Base-by-base conservation (phyloP, 1,284 basidiomycete species). In the Cerioporus squamosus region DNA sequence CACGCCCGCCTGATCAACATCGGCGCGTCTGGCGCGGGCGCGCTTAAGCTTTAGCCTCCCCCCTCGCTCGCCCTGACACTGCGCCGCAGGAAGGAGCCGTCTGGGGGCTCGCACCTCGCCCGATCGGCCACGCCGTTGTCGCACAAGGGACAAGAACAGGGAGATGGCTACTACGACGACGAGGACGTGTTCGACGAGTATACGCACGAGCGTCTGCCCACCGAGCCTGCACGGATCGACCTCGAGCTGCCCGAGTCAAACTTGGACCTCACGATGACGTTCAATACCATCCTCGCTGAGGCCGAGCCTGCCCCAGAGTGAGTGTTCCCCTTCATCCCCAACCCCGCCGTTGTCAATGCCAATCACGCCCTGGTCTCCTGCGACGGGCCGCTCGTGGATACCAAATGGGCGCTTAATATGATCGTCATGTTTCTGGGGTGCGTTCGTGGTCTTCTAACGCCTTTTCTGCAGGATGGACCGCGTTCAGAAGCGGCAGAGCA, bases 401-500 rank as follows among this genome's bases (percentile, higher is more conserved):
- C 14, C 4, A 46, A 31, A 46, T 52, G 50, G 44, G 55, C 55
- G 55, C 55, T 40, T 57, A 52, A 52, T 42, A 18, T 15, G 39
- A 31, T 5, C 24, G 31, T n/a, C 20, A 18, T 39, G 56, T 33
- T 49, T 22, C 33, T 36, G 33, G 53, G 24, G 29, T 2, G 14
- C 20, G 36, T 31, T 51, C 33, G 33, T 3, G 33, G 33, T 36
- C 10, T 55, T 20, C 63, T 53, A 20, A 38, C 42, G 12, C 12
- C 20, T 6, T n/a, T 4, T 42, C 5, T 14, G 44, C 74, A 88
- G 87, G 66, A 70, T 74, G 57, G 81, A 82, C 62, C 85, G 84
- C 71, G 79, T 92, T 51, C 79, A 89, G 70, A 92, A 91, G 73
- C 84, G 90, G 62, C 85, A 84, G 38, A 88, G 86, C 67, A 91